These are phyloP conservation scores for Monosporascus cannonballus DNA, from an alignment of 2,329 filamentous ascomycete genomes.

Conservation along the genomic window DNA sequence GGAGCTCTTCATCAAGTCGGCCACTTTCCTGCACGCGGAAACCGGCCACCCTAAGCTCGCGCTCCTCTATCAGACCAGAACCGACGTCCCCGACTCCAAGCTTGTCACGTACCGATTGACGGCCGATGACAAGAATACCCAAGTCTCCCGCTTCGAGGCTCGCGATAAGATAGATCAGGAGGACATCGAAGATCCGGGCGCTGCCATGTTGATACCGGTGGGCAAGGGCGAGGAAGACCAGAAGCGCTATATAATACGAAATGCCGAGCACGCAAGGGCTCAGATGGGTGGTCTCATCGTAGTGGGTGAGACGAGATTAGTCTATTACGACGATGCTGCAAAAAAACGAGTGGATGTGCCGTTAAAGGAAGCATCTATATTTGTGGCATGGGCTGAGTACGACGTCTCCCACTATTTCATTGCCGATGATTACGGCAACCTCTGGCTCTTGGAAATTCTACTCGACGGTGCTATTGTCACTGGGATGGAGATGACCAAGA, in stretches of 20 bases:
- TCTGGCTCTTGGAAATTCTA: constrained; percentile 79
- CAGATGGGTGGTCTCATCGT: constrained; percentile 66
- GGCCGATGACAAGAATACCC: constrained; percentile 49
- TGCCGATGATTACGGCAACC: constrained; percentile 80
- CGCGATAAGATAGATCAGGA: constrained; percentile 49
- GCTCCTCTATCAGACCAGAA: constrained; percentile 50
- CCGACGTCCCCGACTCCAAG: constrained; percentile 46
- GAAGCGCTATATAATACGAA: constrained; percentile 55
- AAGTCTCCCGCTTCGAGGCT: constrained; percentile 49
- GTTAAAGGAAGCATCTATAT: constrained; percentile 72
- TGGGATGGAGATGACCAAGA: constrained; percentile 62
- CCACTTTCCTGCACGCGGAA: constrained; percentile 51
- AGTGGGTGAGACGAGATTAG: constrained; percentile 73
- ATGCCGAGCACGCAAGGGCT: constrained; percentile 46
- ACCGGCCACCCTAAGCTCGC: constrained; percentile 53
- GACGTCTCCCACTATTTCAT: constrained; percentile 80
- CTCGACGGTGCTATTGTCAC: constrained; percentile 61
- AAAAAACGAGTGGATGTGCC: constrained; percentile 59
- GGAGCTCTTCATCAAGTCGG: constrained; percentile 54
- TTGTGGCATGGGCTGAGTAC: constrained; percentile 84
- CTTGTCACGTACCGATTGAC: constrained; percentile 56
- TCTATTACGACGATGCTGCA: constrained; percentile 76
- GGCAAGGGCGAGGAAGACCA: constrained; percentile 46
- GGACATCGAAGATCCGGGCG: constrained; percentile 48
- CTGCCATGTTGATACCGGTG: constrained; percentile 58